Conservation (phyloP, 2,329 filamentous ascomycete species). For the Ceratocystis papillata region DNA sequence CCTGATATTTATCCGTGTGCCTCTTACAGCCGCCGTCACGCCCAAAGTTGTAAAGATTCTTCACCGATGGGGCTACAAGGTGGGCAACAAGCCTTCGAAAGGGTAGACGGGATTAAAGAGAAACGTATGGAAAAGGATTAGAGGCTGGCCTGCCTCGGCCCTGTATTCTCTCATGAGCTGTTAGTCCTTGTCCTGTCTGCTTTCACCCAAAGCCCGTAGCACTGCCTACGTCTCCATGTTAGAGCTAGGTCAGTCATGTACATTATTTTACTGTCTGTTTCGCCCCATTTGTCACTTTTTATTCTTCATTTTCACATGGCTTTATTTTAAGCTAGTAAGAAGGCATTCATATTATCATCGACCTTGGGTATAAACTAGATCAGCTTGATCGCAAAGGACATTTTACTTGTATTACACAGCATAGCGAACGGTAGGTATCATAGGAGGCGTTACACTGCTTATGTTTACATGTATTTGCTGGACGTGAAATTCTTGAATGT, state of each 20-base stretch:
- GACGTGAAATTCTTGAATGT: neutral
- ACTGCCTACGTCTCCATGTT: neutral
- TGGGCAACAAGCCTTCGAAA: slow-evolving; percentile 56
- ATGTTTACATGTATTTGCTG: neutral
- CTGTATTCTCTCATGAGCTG: neutral
- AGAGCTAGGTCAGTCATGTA: slow-evolving; percentile 22
- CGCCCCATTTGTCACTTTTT: neutral
- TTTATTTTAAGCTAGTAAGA: neutral
- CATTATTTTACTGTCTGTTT: slow-evolving; percentile 12
- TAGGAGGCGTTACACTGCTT: neutral
- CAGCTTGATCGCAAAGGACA: neutral
- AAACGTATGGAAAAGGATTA: neutral
- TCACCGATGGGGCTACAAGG: slow-evolving; percentile 84
- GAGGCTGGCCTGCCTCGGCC: neutral
- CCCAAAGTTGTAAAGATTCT: slow-evolving; percentile 90
- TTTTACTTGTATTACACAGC: neutral
- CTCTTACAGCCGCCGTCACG: slow-evolving; percentile 76
- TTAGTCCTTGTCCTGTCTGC: neutral
- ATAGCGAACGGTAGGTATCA: neutral
- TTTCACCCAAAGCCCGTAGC: neutral
- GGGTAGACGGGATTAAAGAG: slow-evolving; percentile 21
- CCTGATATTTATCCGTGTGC: slow-evolving; percentile 92
- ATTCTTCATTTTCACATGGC: neutral
- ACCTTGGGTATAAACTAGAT: neutral
- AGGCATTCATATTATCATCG: neutral